Conservation (phyloP, 1,284 basidiomycete genomes). For the Sparassis latifolia region DNA sequence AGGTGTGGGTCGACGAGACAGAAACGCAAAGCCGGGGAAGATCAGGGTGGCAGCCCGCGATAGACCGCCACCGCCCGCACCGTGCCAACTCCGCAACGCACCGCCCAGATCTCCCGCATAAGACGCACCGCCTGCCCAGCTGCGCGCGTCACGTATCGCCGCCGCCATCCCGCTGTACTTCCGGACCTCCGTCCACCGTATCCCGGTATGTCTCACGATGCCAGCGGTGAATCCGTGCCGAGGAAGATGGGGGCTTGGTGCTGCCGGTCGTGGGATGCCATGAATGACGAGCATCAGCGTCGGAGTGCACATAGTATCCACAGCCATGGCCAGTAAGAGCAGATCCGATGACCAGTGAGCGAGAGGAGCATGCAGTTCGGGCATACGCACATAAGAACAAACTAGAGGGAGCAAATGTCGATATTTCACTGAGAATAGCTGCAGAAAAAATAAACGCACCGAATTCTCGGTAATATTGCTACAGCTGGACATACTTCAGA, state of each 20-base stretch:
- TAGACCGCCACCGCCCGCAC: constrained; percentile 29
- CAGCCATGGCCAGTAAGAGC: no score
- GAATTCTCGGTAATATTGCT: no score
- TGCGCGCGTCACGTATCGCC: constrained; percentile 44
- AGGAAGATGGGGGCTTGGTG: constrained; percentile 28
- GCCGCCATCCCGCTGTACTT: constrained; percentile 30
- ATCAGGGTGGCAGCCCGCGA: constrained; percentile 31
- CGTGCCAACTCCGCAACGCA: constrained; percentile 40
- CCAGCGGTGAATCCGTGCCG: constrained; percentile 38
- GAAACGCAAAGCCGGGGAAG: constrained; percentile 35
- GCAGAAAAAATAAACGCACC: no score
- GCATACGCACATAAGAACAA: no score
- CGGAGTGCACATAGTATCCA: no score
- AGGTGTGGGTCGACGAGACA: constrained; percentile 21
- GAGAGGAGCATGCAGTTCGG: no score
- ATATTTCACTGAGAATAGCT: no score
- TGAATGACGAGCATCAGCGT: constrained; percentile 6
- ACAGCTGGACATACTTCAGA: no score
- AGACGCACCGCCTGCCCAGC: constrained; percentile 25
- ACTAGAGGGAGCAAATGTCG: no score
- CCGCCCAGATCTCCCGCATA: constrained; percentile 7
- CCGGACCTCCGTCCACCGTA: constrained; percentile 38
- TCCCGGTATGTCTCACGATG: constrained; percentile 49
- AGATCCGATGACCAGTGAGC: no score
- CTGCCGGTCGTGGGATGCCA: constrained; percentile 10